These are phyloP conservation scores for Trifolium pratense DNA, from an alignment of 306 rosid genomes.

Conservation along the genomic window DNA sequence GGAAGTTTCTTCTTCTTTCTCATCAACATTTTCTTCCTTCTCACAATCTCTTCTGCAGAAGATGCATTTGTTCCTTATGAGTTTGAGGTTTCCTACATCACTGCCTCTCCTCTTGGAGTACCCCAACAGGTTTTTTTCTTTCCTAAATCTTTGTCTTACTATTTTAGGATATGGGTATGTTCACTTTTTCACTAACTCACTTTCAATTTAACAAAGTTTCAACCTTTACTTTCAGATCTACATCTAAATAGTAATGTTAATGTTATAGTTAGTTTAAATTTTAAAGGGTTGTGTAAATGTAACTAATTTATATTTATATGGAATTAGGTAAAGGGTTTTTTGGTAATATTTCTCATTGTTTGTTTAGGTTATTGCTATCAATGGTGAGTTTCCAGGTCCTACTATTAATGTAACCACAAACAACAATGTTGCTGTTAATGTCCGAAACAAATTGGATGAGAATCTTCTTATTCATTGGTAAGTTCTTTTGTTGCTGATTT, in stretches of 20 bases:
- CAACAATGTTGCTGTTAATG: constrained; percentile 82
- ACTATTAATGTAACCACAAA: constrained; percentile 82
- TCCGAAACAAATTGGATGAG: constrained; percentile 90
- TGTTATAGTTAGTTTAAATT: constrained; percentile 16
- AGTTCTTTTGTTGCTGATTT: background rate
- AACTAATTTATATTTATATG: background rate
- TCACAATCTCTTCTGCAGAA: constrained; percentile 57
- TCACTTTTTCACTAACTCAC: background rate
- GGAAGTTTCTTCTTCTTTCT: constrained; percentile 49
- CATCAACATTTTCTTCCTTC: constrained; percentile 51
- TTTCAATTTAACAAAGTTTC: constrained; percentile 29
- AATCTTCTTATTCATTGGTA: constrained; percentile 86
- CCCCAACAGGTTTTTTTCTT: constrained; percentile 71
- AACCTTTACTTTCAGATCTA: constrained; percentile 53
- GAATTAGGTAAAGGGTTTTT: constrained; percentile 10
- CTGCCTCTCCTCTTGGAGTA: constrained; percentile 91
- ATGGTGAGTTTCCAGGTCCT: constrained; percentile 88
- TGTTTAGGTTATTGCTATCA: constrained; percentile 88
- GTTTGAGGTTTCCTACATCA: constrained; percentile 76
- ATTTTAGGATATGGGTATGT: constrained; percentile 14
- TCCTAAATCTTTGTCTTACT: constrained; percentile 29
- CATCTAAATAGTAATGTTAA: constrained; percentile 26
- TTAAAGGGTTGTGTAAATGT: constrained; percentile 18
- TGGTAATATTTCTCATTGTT: constrained; percentile 37
- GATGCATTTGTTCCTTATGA: constrained; percentile 66